Conservation (phyloP, 139 green algal genomes). For the Picochlorum sp. region DNA sequence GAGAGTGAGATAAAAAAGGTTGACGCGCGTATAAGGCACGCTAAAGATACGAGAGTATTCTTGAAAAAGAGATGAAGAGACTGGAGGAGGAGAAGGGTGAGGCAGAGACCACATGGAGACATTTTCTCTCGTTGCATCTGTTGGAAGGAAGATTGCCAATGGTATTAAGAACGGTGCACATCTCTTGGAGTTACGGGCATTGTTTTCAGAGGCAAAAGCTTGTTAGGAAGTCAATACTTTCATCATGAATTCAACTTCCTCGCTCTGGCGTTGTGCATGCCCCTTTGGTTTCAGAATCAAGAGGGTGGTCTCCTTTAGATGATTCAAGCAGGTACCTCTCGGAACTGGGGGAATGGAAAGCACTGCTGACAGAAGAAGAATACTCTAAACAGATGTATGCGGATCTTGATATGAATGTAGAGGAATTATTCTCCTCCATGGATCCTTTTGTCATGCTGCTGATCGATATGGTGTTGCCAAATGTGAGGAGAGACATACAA, state of each 20-base stretch:
- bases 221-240: conserved; percentile 68
- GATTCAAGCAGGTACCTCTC: conserved; percentile 30
- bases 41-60: conserved; percentile 8
- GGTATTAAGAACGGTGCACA: not conserved
- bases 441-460: conserved; percentile 72
- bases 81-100: not conserved
- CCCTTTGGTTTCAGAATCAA: not conserved
- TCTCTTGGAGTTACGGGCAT: conserved; percentile 37
- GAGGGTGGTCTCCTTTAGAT: conserved; percentile 49
- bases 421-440: not conserved
- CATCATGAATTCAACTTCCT: conserved; percentile 68
- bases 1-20: conserved; percentile 72
- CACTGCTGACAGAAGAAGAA: conserved; percentile 53
- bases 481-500: conserved; percentile 52
- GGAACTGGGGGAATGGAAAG: conserved; percentile 50
- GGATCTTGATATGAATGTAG: conserved; percentile 1
- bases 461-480: conserved; percentile 68
- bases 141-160: not conserved
- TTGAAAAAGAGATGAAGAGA: not conserved
- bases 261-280: conserved; percentile 55
- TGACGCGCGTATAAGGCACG: not conserved
- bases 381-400: conserved; percentile 15
- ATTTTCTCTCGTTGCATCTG: conserved; percentile 7
- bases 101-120: not conserved
- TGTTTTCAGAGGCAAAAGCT: conserved; percentile 20